Base-by-base conservation (phyloP, 1,284 basidiomycete species). In the Ganoderma meredithae region DNA sequence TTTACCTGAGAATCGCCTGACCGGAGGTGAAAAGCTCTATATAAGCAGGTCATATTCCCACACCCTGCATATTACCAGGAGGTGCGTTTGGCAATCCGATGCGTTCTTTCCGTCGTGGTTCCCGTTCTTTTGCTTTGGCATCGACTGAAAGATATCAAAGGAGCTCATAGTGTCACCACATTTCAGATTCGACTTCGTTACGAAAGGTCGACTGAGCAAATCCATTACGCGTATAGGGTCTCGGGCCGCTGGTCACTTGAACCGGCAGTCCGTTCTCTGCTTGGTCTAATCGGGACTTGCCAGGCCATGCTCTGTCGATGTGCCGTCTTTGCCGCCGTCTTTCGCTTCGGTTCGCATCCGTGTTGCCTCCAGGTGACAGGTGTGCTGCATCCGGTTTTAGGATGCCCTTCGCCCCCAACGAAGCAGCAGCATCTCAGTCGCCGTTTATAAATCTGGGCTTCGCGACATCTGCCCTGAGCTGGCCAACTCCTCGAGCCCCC, bases 221-320 rank as follows among this genome's bases (percentile, higher is more conserved):
- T 55, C 27, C 52, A 55, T 55, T 55, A 33, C 52, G 52, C 52
- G 7, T 55, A 55, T 33, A 15, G 27, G 17, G 17, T 12, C 15
- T 9, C 7, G 13, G 27, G 22, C 52, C 27, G 13, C 52, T 19
- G 31, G 31, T 19, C 52, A 49, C 22, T 17, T 5, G 52, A 55
- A 15, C 31, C 15, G 22, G 47, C 47, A 3, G 10, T 49, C 1
- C 22, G 7, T 22, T 12, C 47, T 22, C 47, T 25, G 9, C 47
- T 49, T 5, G 47, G 12, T 12, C 47, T 49, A 25, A 49, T 49
- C 47, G 44, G 47, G 10, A 9, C n/a, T 9, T 25, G 47, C 22
- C 47, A 49, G 47, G 22, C 47, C 47, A 49, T 49, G 22, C 47
- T 49, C 47, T 49, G 47, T 49, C 47, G 25, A 49, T 49, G 47